Evolutionary conservation across 2,329 filamentous ascomycete genomes (phyloP).

Genomic region (Massarina eburnea): DNA sequence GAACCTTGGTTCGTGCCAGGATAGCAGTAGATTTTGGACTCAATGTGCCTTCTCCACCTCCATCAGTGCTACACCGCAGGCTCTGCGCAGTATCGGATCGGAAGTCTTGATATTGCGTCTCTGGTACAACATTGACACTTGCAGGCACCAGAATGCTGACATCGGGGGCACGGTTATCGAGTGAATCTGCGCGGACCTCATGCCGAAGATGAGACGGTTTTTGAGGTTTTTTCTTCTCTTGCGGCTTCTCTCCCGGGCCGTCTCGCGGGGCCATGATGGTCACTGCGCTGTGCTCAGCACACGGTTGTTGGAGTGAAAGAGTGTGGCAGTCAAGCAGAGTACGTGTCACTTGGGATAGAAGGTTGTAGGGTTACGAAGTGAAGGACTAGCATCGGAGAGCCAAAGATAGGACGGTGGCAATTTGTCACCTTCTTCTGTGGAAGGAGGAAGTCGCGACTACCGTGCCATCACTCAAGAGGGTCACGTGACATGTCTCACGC

Average conservation of each 20-base stretch:
- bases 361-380: too few species aligned
- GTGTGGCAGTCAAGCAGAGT: neutral
- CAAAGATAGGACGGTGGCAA: conserved; percentile 6
- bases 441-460: conserved; percentile 1
- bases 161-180: conserved; percentile 9
- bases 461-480: neutral
- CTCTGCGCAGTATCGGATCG: neutral
- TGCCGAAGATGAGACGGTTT: conserved; percentile 25
- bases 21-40: neutral
- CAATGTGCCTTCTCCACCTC: neutral
- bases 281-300: neutral
- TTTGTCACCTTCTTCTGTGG: conserved; percentile 14
- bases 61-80: neutral
- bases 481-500: neutral
- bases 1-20: neutral
- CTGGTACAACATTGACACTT: conserved; percentile 18
- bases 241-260: conserved; percentile 4
- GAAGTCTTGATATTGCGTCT: conserved; percentile 20
- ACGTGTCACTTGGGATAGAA: neutral
- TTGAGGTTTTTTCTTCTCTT: conserved; percentile 6
- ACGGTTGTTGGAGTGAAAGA: neutral
- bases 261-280: conserved; percentile 16
- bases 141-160: conserved; percentile 18
- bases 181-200: conserved; percentile 16
- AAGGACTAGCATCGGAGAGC: neutral